These are phyloP conservation scores for Pyropia haitanensis DNA, from an alignment of 23 red algal genomes.

Conservation along the genomic window DNA sequence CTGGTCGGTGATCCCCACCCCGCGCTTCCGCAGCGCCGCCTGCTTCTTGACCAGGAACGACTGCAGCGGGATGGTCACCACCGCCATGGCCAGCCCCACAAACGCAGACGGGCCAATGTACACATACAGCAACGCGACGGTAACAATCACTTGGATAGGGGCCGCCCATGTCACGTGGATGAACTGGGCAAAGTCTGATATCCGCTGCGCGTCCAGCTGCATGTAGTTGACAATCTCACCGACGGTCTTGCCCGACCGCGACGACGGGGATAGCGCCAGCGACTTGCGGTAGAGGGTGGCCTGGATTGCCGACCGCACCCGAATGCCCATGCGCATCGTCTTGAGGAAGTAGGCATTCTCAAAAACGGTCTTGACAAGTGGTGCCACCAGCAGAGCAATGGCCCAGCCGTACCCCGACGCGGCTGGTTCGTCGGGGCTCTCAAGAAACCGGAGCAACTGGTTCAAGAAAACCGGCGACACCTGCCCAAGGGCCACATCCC, in stretches of 20 bases:
- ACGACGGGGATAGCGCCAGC: slow-evolving; percentile 54
- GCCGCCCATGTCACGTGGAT: slow-evolving; percentile 76
- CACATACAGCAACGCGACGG: slow-evolving; percentile 68
- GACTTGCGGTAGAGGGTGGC: slow-evolving; percentile 88
- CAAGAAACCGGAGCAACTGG: slow-evolving; percentile 24
- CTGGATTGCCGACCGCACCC: slow-evolving; percentile 64
- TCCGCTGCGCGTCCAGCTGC: slow-evolving; percentile 91
- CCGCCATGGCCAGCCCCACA: slow-evolving; percentile 60
- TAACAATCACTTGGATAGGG: slow-evolving; percentile 69
- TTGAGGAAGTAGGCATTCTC: slow-evolving; percentile 80
- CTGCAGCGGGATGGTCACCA: slow-evolving; percentile 63
- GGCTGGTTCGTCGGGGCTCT: slow-evolving; percentile 10
- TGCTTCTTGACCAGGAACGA: slow-evolving; percentile 32
- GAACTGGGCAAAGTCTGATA: slow-evolving; percentile 78
- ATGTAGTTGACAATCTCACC: slow-evolving; percentile 98
- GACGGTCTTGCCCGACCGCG: slow-evolving; percentile 56
- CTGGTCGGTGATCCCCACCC: slow-evolving; percentile 69
- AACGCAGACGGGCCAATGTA: slow-evolving; percentile 77
- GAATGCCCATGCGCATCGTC: slow-evolving; percentile 69
- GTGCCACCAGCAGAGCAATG: slow-evolving; percentile 48
- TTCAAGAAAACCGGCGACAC: slow-evolving; percentile 58
- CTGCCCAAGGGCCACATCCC: slow-evolving; percentile 43
- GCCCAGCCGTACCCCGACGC: slow-evolving; percentile 26
- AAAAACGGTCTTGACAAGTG: slow-evolving; percentile 58
- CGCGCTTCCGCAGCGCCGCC: slow-evolving; percentile 23